A percentile compares a stretch with the other conserved stretches of the same genome.
phyloP scores from a whole-genome alignment of 352 stramenopile species.

The Phytophthora quininea region DNA sequence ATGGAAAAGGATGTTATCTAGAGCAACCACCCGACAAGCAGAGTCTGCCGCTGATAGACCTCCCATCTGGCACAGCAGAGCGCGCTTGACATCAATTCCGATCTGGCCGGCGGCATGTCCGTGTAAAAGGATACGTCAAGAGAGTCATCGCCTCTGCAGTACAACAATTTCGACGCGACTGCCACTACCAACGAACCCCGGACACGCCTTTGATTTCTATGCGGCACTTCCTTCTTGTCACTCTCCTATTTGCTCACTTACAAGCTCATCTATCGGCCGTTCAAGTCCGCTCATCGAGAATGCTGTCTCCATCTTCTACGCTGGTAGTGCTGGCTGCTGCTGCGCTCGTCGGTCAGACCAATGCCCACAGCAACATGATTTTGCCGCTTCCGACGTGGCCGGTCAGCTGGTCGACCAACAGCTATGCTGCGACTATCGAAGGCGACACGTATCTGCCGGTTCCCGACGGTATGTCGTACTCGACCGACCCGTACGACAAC shows the following conservation, averaged over 20 bases:
- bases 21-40: too few relatives aligned
- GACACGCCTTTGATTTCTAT: too few relatives aligned
- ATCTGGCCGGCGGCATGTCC: background rate
- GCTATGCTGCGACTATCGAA: slow-evolving; percentile 38
- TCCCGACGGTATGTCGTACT: slow-evolving; percentile 38
- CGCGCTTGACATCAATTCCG: slow-evolving; percentile 8
- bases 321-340: slow-evolving; percentile 13
- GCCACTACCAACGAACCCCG: too few relatives aligned
- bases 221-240: too few relatives aligned
- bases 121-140: background rate
- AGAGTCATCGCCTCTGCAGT: background rate
- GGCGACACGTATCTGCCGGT: slow-evolving; percentile 34
- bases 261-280: background rate
- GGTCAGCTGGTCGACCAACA: slow-evolving; percentile 33
- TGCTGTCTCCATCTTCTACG: slow-evolving; percentile 17
- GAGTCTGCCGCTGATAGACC: too few relatives aligned
- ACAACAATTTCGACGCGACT: background rate
- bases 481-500: slow-evolving; percentile 24
- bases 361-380: slow-evolving; percentile 40
- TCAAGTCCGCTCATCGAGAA: slow-evolving; percentile 1
- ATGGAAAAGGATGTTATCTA: too few relatives aligned
- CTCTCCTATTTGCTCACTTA: slow-evolving; percentile 13
- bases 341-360: background rate
- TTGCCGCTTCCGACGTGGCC: slow-evolving; percentile 33
- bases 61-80: slow-evolving; percentile 1